These are phyloP conservation scores for Monosporozyma solicola DNA, from an alignment of 805 yeast genomes.

Conservation along the genomic window DNA sequence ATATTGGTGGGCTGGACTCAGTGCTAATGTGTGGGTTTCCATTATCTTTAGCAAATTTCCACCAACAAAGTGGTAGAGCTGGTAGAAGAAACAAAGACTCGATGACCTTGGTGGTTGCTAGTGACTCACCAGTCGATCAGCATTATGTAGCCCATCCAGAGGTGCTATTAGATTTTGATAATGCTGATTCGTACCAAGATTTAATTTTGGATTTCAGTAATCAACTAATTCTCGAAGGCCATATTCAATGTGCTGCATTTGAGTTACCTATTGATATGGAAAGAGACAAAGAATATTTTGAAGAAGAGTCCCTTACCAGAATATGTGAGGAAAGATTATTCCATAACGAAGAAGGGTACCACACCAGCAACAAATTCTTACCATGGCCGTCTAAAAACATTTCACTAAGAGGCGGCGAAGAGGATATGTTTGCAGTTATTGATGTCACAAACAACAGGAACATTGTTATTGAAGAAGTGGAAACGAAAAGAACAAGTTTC, in stretches of 20 bases:
- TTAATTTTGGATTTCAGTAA: conserved; percentile 54
- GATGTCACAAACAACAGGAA: conserved; percentile 75
- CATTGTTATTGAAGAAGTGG: conserved; percentile 78
- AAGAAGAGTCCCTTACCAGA: conserved; percentile 22
- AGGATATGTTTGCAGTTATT: conserved; percentile 76
- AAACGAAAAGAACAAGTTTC: conserved; percentile 80
- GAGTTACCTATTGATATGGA: conserved; percentile 59
- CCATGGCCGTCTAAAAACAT: conserved; percentile 80
- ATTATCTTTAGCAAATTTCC: conserved; percentile 70
- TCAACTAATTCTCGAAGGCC: conserved; percentile 60
- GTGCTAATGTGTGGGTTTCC: conserved; percentile 94
- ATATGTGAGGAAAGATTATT: conserved; percentile 35
- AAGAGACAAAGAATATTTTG: conserved; percentile 50
- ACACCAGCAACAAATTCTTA: conserved; percentile 47
- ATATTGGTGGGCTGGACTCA: conserved; percentile 86
- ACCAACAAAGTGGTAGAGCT: conserved; percentile 96
- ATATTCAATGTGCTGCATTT: conserved; percentile 89
- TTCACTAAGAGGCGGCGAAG: conserved; percentile 75
- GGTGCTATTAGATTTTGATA: conserved; percentile 20
- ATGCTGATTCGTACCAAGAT: conserved; percentile 53
- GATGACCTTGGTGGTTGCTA: conserved; percentile 74
- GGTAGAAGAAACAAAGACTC: conserved; percentile 86
- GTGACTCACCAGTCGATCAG: conserved; percentile 79
- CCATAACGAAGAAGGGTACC: conserved; percentile 39
- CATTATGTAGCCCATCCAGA: conserved; percentile 56